phyloP scores from a whole-genome alignment of 768 basidiomycete species.

The Suillus spraguei region DNA sequence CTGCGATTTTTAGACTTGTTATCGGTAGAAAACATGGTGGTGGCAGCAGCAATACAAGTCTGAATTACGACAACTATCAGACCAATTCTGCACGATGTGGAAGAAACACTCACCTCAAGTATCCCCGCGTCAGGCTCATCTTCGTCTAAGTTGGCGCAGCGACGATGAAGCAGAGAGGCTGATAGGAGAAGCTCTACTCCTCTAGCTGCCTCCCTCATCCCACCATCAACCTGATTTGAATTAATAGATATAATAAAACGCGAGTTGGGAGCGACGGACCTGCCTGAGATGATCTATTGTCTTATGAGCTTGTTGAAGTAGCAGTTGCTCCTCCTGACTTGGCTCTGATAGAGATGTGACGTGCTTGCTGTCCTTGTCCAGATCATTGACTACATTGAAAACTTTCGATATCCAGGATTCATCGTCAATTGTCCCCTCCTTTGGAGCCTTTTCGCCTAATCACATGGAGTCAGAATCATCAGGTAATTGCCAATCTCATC shows the following conservation, averaged over 20 bases:
- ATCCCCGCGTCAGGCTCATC: constrained; percentile 47
- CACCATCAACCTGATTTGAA: constrained; percentile 15
- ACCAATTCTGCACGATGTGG: not conserved
- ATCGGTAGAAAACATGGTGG: constrained; percentile 49
- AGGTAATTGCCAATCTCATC: constrained; percentile 14
- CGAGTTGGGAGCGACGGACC: constrained; percentile 32
- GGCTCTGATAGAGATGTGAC: constrained; percentile 50
- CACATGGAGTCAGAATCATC: not conserved
- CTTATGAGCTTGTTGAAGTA: constrained; percentile 49
- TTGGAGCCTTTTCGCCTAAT: constrained; percentile 50
- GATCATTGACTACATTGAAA: constrained; percentile 50
- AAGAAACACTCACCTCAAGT: constrained; percentile 56
- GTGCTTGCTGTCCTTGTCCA: constrained; percentile 75
- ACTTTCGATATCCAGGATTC: constrained; percentile 79
- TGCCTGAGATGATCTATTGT: constrained; percentile 44
- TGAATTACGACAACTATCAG: constrained; percentile 29
- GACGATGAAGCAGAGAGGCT: constrained; percentile 71
- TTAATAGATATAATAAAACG: not conserved
- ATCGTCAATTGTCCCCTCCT: constrained; percentile 66
- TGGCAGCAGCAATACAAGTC: constrained; percentile 63
- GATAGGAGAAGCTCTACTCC: constrained; percentile 74
- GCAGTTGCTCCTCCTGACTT: constrained; percentile 55
- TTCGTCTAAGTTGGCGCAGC: constrained; percentile 64
- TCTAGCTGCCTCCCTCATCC: constrained; percentile 40
- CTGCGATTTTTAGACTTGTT: constrained; percentile 44